A percentile compares a stretch with the other conserved stretches of the same genome.
Conservation (phyloP, 2,329 filamentous ascomycete genomes). For the Colletotrichum phormii region DNA sequence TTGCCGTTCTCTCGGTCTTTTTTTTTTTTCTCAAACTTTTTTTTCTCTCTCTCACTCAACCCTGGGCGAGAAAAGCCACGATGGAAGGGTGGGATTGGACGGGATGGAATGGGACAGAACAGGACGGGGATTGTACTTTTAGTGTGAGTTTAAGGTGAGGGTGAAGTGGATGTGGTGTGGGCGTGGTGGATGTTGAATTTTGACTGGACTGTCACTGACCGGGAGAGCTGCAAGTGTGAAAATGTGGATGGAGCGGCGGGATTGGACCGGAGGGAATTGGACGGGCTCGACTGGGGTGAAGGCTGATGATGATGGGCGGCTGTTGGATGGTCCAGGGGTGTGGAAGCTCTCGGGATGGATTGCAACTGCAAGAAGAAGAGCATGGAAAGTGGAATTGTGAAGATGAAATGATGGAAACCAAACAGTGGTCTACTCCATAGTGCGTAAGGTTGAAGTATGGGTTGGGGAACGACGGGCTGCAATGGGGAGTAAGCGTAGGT, state of each 20-base stretch:
- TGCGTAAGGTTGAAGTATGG: no score
- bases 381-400: not conserved
- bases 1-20: not conserved
- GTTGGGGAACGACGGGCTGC: no score
- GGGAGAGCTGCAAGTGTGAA: not conserved
- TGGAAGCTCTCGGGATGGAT: not conserved
- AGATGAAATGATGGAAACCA: not conserved
- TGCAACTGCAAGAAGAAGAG: not conserved
- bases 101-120: not conserved
- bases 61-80: not conserved
- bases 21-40: not conserved
- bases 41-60: not conserved
- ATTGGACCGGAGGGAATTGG: not conserved
- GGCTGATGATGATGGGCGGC: not conserved
- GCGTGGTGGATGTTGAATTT: not conserved
- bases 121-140: not conserved
- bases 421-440: no score
- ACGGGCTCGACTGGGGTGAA: not conserved
- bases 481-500: not conserved
- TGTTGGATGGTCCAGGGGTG: not conserved
- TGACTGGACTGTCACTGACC: constrained; percentile 8
- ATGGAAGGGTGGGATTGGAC: constrained; percentile 1
- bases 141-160: not conserved
- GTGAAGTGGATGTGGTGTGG: not conserved
- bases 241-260: not conserved